Evolutionary conservation across 192 early-diverging fungal genomes (phyloP), one percentile per base, ranked within the genome.

Genomic region (Neocallimastix lanati): DNA sequence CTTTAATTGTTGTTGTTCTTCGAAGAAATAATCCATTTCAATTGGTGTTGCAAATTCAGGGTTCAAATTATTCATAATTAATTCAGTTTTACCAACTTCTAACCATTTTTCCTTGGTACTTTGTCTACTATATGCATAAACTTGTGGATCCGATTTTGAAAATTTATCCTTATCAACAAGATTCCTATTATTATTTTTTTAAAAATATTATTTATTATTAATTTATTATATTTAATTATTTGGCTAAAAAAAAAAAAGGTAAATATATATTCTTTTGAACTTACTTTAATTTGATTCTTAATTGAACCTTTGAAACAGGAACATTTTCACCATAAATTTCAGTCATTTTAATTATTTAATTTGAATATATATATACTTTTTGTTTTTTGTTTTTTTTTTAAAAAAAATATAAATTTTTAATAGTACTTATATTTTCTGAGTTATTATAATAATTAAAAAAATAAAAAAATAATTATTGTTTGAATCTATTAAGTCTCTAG

Each of bases 1-100:
- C 80, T 80, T 84, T 12, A 85, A 85, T 29, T 78, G 37, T 77
- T 85, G 82, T 16, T 85, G 80, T 29, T 85, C 83, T 79, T 88
- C 87, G 80, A 89, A 89, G 2, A 77, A 79, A 77, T 83, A 89
- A 78, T 88, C 85, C 6, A 88, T 30, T 13, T 81, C 15, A 15
- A 88, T 78, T 7, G 80, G 77, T 30, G 77, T 86, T 7, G 86
- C 77, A 80, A 88, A 89, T 28, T 80, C 67, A n/a, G 88, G 88
- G 78, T 87, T 87, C 30, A 87, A 77, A 29, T 78, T 82, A 77
- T 88, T 82, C 78, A 83, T 86, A 40, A 89, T 80, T 25, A 82
- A 76, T 79, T 89, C 88, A 0, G 88, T 88, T 38, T 78, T 80
- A 18, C 76, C 83, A 40, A 29, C 16, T 82, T 84, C 83, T 27